Base-by-base conservation (phyloP, 139 green algal genomes). In the Yamagishiella unicocca region DNA sequence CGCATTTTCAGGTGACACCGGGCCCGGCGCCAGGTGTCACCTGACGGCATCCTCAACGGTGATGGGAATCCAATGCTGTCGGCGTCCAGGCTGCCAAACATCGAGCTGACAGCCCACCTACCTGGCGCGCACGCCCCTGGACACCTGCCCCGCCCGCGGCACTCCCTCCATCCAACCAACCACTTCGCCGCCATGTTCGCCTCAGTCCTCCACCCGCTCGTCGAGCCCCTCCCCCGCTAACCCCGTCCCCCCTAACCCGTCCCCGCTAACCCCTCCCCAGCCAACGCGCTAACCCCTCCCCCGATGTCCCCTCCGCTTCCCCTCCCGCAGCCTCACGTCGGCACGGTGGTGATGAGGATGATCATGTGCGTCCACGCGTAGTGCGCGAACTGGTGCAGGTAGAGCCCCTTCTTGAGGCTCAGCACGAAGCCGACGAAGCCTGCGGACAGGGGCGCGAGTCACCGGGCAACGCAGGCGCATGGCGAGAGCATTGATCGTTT, bases 311-410 rank as follows among this genome's bases (percentile, higher is more conserved):
- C 73, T 64, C 42, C 31, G 42, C 46, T 22, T 6, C 72, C 0
- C 29, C 43, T 27, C 40, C 10, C 71, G 12, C 38, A 54, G 1
- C 0, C 66, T 80, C 55, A 70, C 45, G 54, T 71, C 1, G 87
- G 58, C 46, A 83, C 70, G 2, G 83, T 88, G 25, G 73, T 83
- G 21, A 97, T 92, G 85, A 99, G 89, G 53, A 99, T 93, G 87
- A 99, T 99, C 94, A 99, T 99, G 94, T 99, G 98, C 61, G 96
- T 99, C 98, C 98, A 99, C 10, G 97, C 98, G 84, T 97, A 99
- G 92, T 99, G 97, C 71, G 93, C 92, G 93, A 99, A 99, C 90
- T 99, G 98, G 90, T 98, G 97, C 73, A 95, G 84, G 92, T 98
- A 99, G 85, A 94, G 91, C 43, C 96, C 93, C 87, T 96, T 96